A percentile compares a stretch with the other conserved stretches of the same genome.
phyloP scores from a whole-genome alignment of 805 yeast species.

The Babjeviella inositovora region DNA sequence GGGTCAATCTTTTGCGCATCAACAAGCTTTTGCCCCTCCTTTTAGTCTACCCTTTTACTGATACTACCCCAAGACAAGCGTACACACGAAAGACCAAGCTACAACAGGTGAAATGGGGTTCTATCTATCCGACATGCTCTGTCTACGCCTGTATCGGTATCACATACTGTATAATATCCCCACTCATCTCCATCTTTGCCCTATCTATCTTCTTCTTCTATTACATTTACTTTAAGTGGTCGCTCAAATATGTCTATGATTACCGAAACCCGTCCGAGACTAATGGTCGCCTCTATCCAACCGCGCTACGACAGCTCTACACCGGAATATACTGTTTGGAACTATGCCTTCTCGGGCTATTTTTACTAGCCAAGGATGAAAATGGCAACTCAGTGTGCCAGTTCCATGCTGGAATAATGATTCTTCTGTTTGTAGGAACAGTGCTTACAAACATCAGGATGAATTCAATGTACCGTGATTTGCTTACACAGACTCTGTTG shows the following conservation, averaged over 20 bases:
- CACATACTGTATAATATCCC: slow-evolving; percentile 68
- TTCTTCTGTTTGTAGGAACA: slow-evolving; percentile 32
- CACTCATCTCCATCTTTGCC: slow-evolving; percentile 51
- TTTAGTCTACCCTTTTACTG: slow-evolving; percentile 17
- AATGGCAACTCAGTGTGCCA: slow-evolving; percentile 22
- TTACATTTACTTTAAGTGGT: slow-evolving; percentile 55
- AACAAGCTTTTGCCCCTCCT: slow-evolving; percentile 26
- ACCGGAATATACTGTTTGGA: slow-evolving; percentile 76
- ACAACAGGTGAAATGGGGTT: slow-evolving; percentile 56
- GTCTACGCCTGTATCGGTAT: slow-evolving; percentile 67
- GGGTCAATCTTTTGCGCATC: slow-evolving; percentile 50
- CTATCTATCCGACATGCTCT: slow-evolving; percentile 61
- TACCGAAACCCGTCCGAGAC: slow-evolving; percentile 41
- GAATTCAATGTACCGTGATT: slow-evolving; percentile 18
- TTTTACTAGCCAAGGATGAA: slow-evolving; percentile 42
- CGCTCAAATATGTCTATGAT: slow-evolving; percentile 40
- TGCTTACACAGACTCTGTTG: slow-evolving; percentile 19
- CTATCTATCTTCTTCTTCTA: slow-evolving; percentile 38
- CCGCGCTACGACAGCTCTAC: slow-evolving; percentile 61
- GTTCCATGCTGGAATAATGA: slow-evolving; percentile 35
- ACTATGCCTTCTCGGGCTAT: slow-evolving; percentile 61
- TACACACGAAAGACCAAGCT: slow-evolving; percentile 24
- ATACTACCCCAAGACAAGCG: slow-evolving; percentile 45
- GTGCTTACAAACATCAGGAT: slow-evolving; percentile 39
- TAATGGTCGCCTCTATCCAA: slow-evolving; percentile 54